Percentiles rank a stretch among this genome's conserved stretches.
These are phyloP conservation scores for Lactarius trivialis DNA, from an alignment of 768 basidiomycete genomes.

Conservation along the genomic window DNA sequence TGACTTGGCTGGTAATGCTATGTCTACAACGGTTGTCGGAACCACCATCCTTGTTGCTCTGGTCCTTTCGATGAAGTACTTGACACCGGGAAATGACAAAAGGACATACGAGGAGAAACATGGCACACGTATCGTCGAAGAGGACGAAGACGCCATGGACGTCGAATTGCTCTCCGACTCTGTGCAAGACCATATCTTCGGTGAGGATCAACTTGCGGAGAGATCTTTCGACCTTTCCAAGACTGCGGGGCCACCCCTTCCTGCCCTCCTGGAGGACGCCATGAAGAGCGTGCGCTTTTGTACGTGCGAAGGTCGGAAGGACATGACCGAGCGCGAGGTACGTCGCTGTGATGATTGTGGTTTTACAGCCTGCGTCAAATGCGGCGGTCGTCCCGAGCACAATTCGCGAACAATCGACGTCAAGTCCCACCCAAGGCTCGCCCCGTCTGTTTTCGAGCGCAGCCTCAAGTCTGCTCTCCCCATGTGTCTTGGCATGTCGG, in stretches of 20 bases:
- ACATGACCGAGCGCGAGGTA: slow-evolving; percentile 61
- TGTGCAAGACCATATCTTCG: slow-evolving; percentile 53
- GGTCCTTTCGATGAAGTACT: slow-evolving; percentile 54
- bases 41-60: slow-evolving; percentile 82
- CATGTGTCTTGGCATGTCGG: slow-evolving; percentile 67
- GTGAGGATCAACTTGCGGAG: slow-evolving; percentile 60
- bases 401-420: slow-evolving; percentile 54
- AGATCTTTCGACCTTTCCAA: slow-evolving; percentile 66
- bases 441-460: slow-evolving; percentile 68
- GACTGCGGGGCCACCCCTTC: slow-evolving; percentile 38
- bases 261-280: slow-evolving; percentile 56
- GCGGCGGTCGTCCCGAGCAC: slow-evolving; percentile 89
- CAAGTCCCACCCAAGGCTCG: slow-evolving; percentile 47
- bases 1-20: slow-evolving; percentile 93
- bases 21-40: slow-evolving; percentile 96
- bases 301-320: slow-evolving; percentile 82
- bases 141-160: slow-evolving; percentile 40
- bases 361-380: slow-evolving; percentile 74
- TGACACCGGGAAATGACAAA: slow-evolving; percentile 59
- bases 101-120: slow-evolving; percentile 65
- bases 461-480: slow-evolving; percentile 75
- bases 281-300: slow-evolving; percentile 73
- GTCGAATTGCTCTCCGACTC: slow-evolving; percentile 36
- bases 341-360: slow-evolving; percentile 71
- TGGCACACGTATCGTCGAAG: slow-evolving; percentile 29